phyloP scores from a whole-genome alignment of 768 basidiomycete species.

The Rhodosporidiobolus sp. region DNA sequence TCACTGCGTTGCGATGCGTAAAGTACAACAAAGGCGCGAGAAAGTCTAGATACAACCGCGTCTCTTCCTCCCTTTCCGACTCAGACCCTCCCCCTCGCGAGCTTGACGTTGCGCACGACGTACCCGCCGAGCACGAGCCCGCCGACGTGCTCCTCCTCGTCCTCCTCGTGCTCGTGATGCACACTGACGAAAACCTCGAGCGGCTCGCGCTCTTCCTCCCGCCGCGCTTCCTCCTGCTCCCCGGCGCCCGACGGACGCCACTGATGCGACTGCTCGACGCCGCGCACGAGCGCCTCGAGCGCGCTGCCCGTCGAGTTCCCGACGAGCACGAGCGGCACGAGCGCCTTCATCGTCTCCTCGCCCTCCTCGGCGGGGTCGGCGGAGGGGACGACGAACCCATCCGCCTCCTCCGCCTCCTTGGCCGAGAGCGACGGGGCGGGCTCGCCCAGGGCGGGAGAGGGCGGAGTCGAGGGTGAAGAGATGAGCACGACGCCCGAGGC shows the following conservation, averaged over 20 bases:
- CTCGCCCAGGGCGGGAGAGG: too few relatives aligned
- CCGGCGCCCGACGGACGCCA: background rate
- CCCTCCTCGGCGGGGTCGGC: slow-evolving; percentile 33
- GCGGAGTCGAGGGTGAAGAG: slow-evolving; percentile 57
- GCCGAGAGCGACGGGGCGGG: slow-evolving; percentile 49
- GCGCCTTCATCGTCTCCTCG: slow-evolving; percentile 15
- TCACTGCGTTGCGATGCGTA: too few relatives aligned
- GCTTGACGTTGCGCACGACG: slow-evolving; percentile 6
- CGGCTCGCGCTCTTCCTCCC: background rate
- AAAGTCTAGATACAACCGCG: too few relatives aligned
- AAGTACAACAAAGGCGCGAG: too few relatives aligned
- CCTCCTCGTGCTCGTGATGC: background rate
- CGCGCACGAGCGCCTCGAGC: slow-evolving; percentile 19
- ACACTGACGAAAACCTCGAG: background rate
- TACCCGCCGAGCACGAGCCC: slow-evolving; percentile 12
- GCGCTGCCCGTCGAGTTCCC: slow-evolving; percentile 21
- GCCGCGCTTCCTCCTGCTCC: background rate
- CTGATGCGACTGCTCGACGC: background rate
- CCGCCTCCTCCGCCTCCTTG: slow-evolving; percentile 10
- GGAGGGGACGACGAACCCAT: slow-evolving; percentile 32
- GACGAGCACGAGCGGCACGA: slow-evolving; percentile 40
- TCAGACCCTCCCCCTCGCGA: background rate
- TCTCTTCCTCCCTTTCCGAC: too few relatives aligned
- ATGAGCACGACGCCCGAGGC: slow-evolving; percentile 76
- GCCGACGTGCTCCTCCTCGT: slow-evolving; percentile 8